These are phyloP conservation scores for Lyophyllum shimeji DNA, from an alignment of 768 basidiomycete species.

Conservation along the genomic window DNA sequence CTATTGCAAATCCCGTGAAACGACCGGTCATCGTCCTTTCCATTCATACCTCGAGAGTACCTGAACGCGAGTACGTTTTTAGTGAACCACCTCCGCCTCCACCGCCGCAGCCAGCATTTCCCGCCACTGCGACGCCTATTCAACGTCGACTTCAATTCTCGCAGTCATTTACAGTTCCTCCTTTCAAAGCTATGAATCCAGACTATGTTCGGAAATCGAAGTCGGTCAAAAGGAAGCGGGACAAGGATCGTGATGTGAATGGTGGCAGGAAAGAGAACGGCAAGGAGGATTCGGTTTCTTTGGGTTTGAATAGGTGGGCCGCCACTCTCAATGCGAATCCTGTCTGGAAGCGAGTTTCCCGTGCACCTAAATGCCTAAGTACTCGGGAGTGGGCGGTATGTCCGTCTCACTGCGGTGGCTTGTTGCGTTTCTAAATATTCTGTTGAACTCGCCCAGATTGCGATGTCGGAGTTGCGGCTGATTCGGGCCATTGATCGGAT, in stretches of 20 bases:
- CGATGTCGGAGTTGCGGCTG: conserved; percentile 75
- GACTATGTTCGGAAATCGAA: conserved; percentile 47
- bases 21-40: conserved; percentile 11
- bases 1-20: neutral
- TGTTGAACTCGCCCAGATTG: conserved; percentile 49
- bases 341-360: conserved; percentile 64
- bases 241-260: conserved; percentile 48
- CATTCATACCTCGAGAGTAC: conserved; percentile 4
- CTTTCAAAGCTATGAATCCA: conserved; percentile 50
- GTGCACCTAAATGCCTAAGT: conserved; percentile 74
- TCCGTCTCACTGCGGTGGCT: conserved; percentile 11
- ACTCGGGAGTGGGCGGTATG: conserved; percentile 83
- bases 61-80: conserved; percentile 12
- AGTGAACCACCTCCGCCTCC: neutral
- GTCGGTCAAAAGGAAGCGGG: conserved; percentile 33
- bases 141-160: conserved; percentile 40
- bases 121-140: conserved; percentile 12
- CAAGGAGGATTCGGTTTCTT: conserved; percentile 56
- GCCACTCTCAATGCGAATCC: conserved; percentile 79
- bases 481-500: conserved; percentile 82
- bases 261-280: conserved; percentile 32
- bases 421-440: neutral
- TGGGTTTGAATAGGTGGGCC: conserved; percentile 72
- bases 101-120: conserved; percentile 6
- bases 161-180: conserved; percentile 53